Conservation (phyloP, 768 basidiomycete species). For the Termitomyces sp. region DNA sequence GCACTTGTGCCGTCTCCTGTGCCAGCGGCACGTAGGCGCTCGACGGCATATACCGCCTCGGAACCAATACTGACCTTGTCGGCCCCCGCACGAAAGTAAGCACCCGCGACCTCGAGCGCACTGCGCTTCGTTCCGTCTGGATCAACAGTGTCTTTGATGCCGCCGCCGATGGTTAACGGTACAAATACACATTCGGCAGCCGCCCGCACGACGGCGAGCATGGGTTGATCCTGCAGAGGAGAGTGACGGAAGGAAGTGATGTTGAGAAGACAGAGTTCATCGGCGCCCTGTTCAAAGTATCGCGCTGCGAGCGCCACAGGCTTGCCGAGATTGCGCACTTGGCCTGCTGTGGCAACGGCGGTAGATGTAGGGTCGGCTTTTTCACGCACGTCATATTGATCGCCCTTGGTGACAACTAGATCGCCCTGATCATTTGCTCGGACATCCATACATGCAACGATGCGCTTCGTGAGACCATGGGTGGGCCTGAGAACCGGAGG, state of each 20-base stretch:
- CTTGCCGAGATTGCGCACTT: constrained; percentile 95
- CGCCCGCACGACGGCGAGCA: constrained; percentile 91
- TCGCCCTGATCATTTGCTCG: constrained; percentile 95
- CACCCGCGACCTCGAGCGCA: constrained; percentile 92
- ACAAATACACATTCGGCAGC: constrained; percentile 91
- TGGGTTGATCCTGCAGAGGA: constrained; percentile 93
- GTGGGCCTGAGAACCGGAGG: constrained; percentile 37
- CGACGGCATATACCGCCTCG: constrained; percentile 93
- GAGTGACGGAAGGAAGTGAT: constrained; percentile 99
- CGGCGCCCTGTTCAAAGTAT: constrained; percentile 87
- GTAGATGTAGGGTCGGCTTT: constrained; percentile 36
- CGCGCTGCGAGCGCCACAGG: constrained; percentile 86
- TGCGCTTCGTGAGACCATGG: constrained; percentile 85
- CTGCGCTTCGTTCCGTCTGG: constrained; percentile 87
- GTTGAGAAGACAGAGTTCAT: constrained; percentile 96
- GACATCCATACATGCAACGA: constrained; percentile 97
- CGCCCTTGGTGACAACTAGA: constrained; percentile 98
- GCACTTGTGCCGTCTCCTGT: constrained; percentile 72
- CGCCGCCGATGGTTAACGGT: constrained; percentile 97
- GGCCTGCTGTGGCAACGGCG: constrained; percentile 52
- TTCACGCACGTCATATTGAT: constrained; percentile 98
- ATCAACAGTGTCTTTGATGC: constrained; percentile 94
- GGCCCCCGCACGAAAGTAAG: constrained; percentile 95
- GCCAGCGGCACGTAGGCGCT: constrained; percentile 59
- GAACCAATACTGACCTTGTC: constrained; percentile 98